Evolutionary conservation across 495 filamentous ascomycete genomes (phyloP), one percentile per base, ranked within the genome.

Genomic region (Penicillium egyptiacum): DNA sequence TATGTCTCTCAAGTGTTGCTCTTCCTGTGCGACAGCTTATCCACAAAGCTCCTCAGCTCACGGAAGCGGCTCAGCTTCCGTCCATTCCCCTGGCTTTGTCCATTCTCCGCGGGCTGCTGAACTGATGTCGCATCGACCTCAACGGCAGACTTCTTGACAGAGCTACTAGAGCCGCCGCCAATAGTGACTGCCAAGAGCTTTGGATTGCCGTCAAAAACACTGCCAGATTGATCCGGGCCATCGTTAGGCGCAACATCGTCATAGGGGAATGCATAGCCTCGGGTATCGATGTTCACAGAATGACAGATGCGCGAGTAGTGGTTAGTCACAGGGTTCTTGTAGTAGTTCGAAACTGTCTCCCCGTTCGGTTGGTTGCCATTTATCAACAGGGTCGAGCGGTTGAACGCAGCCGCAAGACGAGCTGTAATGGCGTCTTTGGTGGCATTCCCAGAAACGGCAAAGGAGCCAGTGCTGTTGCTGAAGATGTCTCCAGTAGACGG

Each of bases 261-360:
- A 64, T 90, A 92, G 0, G 88, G 87, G 62, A 91, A 91, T 2
- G 87, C 86, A 72, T 91, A 92, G 2, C 88, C 88, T 14, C 79
- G 71, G 3, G 79, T 76, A 70, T 87, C 86, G 7, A 82, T 58
- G 58, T 84, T 86, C 39, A 77, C 78, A 25, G 66, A 75, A 70
- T 92, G 88, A 53, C 87, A 79, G 55, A 91, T 79, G 14, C 85
- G 68, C 17, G 85, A 71, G 63, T 89, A 92, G 68, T 91, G 87
- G 59, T 92, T 92, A 23, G 88, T 90, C 35, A 82, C 70, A 5
- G 61, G 47, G 12, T 79, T 66, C 51, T 69, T 57, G 63, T 88
- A 89, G 63, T 85, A 88, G 17, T 63, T 65, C 0, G 64, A 59
- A 3, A 78, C 72, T 0, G 54, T 62, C 49, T 78, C 76, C 14